These are phyloP conservation scores for Pyrenophora seminiperda DNA, from an alignment of 2,329 filamentous ascomycete species.

Conservation along the genomic window DNA sequence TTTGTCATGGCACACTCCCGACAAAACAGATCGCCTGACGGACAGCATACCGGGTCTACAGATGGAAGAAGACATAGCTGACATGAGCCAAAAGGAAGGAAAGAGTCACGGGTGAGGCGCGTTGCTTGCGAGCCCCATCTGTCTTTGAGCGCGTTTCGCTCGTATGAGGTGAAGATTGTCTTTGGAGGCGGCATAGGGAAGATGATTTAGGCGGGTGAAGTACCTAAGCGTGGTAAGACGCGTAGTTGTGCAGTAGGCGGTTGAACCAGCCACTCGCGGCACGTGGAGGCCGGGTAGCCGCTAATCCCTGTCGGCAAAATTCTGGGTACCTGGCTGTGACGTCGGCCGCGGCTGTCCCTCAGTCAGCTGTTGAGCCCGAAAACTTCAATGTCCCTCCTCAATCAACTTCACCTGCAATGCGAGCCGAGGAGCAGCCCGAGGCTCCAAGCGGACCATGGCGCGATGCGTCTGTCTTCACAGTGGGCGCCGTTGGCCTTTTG, in stretches of 20 bases:
- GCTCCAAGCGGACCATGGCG: conserved; percentile 72
- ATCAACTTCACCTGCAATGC: conserved; percentile 41
- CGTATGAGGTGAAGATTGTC: conserved; percentile 86
- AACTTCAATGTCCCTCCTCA: conserved; percentile 22
- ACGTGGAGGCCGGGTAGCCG: conserved; percentile 8
- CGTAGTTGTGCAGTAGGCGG: conserved; percentile 1
- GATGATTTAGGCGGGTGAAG: too few species aligned
- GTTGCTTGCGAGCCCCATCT: conserved; percentile 82
- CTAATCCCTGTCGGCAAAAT: conserved; percentile 25
- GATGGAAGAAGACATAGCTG: conserved; percentile 83
- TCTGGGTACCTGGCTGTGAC: conserved; percentile 24
- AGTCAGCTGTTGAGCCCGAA: conserved; percentile 13
- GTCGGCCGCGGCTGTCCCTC: conserved; percentile 16
- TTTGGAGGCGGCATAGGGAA: conserved; percentile 36
- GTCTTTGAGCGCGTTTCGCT: conserved; percentile 79
- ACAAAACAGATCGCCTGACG: conserved; percentile 84
- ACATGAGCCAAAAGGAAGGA: conserved; percentile 88
- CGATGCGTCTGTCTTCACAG: conserved; percentile 71
- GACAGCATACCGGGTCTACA: conserved; percentile 81
- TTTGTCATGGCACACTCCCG: conserved; percentile 91
- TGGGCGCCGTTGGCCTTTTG: conserved; percentile 73
- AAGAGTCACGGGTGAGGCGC: conserved; percentile 87
- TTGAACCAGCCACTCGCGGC: conserved; percentile 17
- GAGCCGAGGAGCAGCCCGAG: conserved; percentile 52
- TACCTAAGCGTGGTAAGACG: neutral